Base-by-base conservation (phyloP, 768 basidiomycete genomes). In the Clitopilus hobsonii region DNA sequence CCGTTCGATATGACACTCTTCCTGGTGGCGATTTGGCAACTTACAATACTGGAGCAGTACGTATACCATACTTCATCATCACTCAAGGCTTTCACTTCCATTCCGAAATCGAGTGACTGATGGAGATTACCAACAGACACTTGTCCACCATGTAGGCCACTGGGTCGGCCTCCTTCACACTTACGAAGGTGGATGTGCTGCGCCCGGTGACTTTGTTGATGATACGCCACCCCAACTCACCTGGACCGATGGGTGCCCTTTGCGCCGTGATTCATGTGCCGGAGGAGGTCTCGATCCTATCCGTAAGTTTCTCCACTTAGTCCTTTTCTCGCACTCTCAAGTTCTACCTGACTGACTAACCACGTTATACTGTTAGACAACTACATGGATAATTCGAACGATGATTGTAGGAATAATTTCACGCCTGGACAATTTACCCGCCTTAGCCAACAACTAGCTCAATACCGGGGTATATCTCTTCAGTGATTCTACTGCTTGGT, bases 151-250 rank as follows among this genome's bases (percentile, higher is more conserved):
- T 56, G 67, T 67, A 24, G 69, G 72, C 11, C 72, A 73, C 60
- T 74, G 73, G 71, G 64, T 69, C 51, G 71, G 72, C 23, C 65
- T 73, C 3, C 72, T 71, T 60, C 72, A 73, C 60, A 73, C 71
- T 47, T 73, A 71, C 65, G 63, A 74, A 58, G 68, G 67, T 29
- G 68, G 69, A 32, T 72, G 67, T 67, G 53, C 29, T 47, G 63
- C 64, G 38, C 45, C 65, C 16, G 59, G 59, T 27, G 59, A 60
- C 28, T 20, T 28, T 18, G 55, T 61, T 23, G 23, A 62, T 13
- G 76, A 77, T 58, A 77, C 73, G 0, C 71, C 74, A 27, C 58
- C 72, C 5, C 74, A 77, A 63, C 63, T 66, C 0, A 60, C 54
- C 20, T 51, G 71, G 20, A 69, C 72, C 0, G 61, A 25, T 23